phyloP scores from a whole-genome alignment of 768 basidiomycete genomes.

The Rhodotorula graminis region DNA sequence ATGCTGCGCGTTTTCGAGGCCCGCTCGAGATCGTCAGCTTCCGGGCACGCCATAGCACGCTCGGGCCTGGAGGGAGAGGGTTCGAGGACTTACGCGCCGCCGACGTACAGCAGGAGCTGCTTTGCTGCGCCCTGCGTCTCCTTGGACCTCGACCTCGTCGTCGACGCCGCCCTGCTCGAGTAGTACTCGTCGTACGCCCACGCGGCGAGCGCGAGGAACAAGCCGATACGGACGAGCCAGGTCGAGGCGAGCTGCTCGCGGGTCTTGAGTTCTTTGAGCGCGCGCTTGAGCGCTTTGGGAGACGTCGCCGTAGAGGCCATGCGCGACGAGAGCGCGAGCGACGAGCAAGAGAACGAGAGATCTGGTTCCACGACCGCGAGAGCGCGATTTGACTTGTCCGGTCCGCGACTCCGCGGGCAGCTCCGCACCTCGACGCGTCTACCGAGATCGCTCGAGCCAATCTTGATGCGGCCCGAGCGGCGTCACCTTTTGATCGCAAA shows the following conservation, averaged over 20 bases:
- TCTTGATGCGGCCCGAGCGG: no score
- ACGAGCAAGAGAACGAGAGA: no score
- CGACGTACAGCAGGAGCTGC: constrained; percentile 3
- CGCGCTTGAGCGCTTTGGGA: background rate
- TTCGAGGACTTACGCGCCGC: background rate
- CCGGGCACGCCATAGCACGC: background rate
- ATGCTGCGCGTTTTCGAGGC: background rate
- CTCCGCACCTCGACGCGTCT: no score
- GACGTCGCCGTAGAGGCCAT: background rate
- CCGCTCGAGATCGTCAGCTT: background rate
- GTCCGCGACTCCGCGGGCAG: no score
- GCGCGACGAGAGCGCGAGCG: no score
- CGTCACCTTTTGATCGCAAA: no score
- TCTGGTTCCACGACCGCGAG: no score
- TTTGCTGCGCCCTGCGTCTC: background rate
- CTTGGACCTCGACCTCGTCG: background rate
- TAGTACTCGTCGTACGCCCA: constrained; percentile 12
- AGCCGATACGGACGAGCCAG: constrained; percentile 17
- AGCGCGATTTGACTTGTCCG: no score
- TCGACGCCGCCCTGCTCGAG: background rate
- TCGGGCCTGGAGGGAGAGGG: background rate
- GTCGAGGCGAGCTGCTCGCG: constrained; percentile 1
- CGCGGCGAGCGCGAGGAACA: constrained; percentile 2
- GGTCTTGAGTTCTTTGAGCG: background rate
- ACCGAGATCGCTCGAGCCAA: no score